phyloP scores from a whole-genome alignment of 441 rosid genomes.

The Eutrema salsugineum region DNA sequence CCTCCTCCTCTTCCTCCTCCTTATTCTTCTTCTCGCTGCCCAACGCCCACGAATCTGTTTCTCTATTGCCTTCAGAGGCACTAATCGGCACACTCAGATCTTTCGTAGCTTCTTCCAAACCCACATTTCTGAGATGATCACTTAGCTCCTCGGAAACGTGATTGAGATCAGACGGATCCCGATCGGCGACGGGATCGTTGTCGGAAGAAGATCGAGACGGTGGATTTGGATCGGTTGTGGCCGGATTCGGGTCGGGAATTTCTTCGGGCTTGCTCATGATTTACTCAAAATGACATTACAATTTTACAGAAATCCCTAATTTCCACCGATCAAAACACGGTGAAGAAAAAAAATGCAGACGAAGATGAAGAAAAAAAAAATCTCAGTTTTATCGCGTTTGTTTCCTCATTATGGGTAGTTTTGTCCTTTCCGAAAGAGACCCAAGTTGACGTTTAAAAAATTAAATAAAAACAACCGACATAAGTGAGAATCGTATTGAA shows the following conservation, averaged over 20 bases:
- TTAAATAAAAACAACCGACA: background rate
- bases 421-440: background rate
- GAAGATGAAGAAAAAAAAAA: background rate
- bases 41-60: slow-evolving; percentile 2
- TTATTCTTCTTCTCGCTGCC: background rate
- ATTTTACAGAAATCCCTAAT: slow-evolving; percentile 26
- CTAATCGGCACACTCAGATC: slow-evolving; percentile 29
- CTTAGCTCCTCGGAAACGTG: slow-evolving; percentile 26
- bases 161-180: slow-evolving; percentile 21
- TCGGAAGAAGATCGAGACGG: slow-evolving; percentile 27
- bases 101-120: slow-evolving; percentile 17
- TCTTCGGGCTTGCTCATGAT: slow-evolving; percentile 37
- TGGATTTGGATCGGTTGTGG: slow-evolving; percentile 11
- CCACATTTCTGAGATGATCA: slow-evolving; percentile 28
- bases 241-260: background rate
- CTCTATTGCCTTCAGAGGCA: slow-evolving; percentile 19
- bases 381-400: slow-evolving; percentile 10
- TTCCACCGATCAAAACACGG: slow-evolving; percentile 9
- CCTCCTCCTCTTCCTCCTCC: background rate
- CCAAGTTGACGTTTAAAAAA: background rate
- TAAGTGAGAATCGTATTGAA: background rate
- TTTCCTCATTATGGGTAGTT: background rate
- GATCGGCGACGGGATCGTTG: slow-evolving; percentile 18
- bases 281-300: slow-evolving; percentile 26
- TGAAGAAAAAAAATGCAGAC: background rate